A percentile compares a stretch with the other conserved stretches of the same genome.
These are phyloP conservation scores for Tylopilus balloui DNA, from an alignment of 768 basidiomycete species.

Conservation along the genomic window DNA sequence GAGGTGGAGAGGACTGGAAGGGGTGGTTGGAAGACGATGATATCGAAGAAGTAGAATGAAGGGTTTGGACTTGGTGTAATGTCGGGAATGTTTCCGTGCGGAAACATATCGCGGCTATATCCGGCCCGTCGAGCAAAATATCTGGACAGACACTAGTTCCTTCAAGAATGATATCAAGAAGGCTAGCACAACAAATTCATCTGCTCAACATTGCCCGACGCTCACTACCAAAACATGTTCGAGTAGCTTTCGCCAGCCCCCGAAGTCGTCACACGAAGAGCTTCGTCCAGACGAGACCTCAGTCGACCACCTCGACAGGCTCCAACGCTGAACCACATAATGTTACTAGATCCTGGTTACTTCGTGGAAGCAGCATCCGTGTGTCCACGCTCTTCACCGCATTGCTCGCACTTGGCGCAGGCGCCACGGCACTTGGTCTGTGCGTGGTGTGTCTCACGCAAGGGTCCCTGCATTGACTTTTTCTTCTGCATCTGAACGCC, in stretches of 20 bases:
- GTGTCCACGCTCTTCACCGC: slow-evolving; percentile 38
- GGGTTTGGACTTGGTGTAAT: no score
- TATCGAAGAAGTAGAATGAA: slow-evolving; percentile 43
- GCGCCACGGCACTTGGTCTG: slow-evolving; percentile 42
- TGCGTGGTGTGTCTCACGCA: slow-evolving; percentile 23
- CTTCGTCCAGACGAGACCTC: slow-evolving; percentile 2
- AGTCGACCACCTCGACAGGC: slow-evolving; percentile 14
- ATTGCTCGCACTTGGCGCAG: slow-evolving; percentile 36
- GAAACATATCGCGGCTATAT: no score
- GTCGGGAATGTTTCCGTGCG: no score
- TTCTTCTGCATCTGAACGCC: neutral
- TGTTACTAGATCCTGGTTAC: neutral
- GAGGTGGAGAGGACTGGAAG: slow-evolving; percentile 28
- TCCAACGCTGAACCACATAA: no score
- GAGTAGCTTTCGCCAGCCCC: neutral
- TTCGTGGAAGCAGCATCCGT: slow-evolving; percentile 22
- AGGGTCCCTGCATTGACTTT: neutral
- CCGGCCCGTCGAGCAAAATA: no score
- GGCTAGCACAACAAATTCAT: neutral
- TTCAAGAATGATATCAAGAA: no score
- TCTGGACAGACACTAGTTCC: no score
- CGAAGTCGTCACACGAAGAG: neutral
- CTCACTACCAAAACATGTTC: neutral
- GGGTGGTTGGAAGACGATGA: slow-evolving; percentile 59
- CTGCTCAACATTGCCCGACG: neutral